Conservation (phyloP, 805 yeast species). For the Starmerella apis region DNA sequence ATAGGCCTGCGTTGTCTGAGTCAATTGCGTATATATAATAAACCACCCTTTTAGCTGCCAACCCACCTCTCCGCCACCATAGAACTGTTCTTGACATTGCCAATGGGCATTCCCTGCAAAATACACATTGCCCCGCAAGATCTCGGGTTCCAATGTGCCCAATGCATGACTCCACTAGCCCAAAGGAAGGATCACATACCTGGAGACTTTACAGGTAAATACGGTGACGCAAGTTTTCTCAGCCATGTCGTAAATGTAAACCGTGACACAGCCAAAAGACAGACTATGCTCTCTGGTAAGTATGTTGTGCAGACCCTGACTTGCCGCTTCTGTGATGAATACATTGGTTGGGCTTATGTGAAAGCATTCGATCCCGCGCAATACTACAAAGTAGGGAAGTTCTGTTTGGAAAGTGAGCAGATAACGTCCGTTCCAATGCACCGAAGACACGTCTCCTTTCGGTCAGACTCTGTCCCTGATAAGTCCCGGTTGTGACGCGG, state of each 20-base stretch:
- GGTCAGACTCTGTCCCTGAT: neutral
- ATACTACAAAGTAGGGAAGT: conserved; percentile 20
- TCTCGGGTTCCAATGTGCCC: conserved; percentile 14
- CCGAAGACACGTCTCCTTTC: neutral
- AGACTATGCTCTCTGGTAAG: conserved; percentile 14
- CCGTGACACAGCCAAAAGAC: conserved; percentile 6
- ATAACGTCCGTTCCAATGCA: neutral
- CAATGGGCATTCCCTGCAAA: conserved; percentile 20
- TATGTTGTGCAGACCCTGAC: conserved; percentile 15
- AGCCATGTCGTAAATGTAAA: conserved; percentile 12
- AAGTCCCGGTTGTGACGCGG: neutral
- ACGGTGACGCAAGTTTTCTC: conserved; percentile 15
- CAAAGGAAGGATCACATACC: conserved; percentile 8
- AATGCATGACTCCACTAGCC: conserved; percentile 14
- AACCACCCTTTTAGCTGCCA: neutral
- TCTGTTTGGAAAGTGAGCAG: conserved; percentile 15
- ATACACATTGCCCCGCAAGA: conserved; percentile 5
- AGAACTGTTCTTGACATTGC: neutral
- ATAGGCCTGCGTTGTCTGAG: neutral
- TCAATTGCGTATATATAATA: neutral
- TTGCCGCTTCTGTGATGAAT: conserved; percentile 17
- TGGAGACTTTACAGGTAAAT: conserved; percentile 16
- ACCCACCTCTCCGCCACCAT: neutral
- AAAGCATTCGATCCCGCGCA: conserved; percentile 8
- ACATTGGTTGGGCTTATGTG: conserved; percentile 21